Conservation (phyloP, 179 eudicot species). For the Spinacia oleracea region DNA sequence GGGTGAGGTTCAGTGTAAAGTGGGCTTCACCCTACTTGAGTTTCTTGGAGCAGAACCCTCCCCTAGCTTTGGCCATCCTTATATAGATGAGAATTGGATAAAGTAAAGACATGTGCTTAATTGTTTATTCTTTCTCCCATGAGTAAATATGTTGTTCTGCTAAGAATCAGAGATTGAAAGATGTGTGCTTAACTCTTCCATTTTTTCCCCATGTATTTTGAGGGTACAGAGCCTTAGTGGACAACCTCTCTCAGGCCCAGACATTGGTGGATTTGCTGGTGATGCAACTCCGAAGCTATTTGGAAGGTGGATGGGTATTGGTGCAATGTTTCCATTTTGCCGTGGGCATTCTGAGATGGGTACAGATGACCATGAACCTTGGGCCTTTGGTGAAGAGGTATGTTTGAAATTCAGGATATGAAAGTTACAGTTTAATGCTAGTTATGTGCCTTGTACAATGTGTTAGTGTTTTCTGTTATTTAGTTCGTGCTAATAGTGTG, state of each 20-base stretch:
- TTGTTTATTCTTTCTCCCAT: not conserved
- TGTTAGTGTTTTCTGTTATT: not conserved
- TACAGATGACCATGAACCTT: conserved; percentile 90
- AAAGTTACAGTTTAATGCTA: not conserved
- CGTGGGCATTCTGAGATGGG: conserved; percentile 86
- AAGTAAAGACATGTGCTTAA: not conserved
- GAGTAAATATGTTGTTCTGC: not conserved
- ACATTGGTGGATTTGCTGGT: conserved; percentile 98
- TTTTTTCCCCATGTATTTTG: not conserved
- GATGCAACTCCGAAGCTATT: conserved; percentile 91
- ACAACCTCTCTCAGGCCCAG: conserved; percentile 98
- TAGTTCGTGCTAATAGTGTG: not conserved
- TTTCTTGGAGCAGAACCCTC: not conserved
- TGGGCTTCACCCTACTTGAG: not conserved
- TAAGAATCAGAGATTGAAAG: not conserved
- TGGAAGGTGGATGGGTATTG: conserved; percentile 99
- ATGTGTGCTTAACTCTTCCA: conserved; percentile 1
- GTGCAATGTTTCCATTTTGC: conserved; percentile 91
- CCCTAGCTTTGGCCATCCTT: not conserved
- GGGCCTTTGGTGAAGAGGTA: conserved; percentile 98
- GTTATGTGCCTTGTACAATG: not conserved
- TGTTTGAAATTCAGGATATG: conserved; percentile 4
- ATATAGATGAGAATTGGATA: too few species aligned
- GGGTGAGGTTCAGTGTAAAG: not conserved
- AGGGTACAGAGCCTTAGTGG: conserved; percentile 83